These are phyloP conservation scores for Leucogyrophana mollusca DNA, from an alignment of 768 basidiomycete genomes.

Conservation along the genomic window DNA sequence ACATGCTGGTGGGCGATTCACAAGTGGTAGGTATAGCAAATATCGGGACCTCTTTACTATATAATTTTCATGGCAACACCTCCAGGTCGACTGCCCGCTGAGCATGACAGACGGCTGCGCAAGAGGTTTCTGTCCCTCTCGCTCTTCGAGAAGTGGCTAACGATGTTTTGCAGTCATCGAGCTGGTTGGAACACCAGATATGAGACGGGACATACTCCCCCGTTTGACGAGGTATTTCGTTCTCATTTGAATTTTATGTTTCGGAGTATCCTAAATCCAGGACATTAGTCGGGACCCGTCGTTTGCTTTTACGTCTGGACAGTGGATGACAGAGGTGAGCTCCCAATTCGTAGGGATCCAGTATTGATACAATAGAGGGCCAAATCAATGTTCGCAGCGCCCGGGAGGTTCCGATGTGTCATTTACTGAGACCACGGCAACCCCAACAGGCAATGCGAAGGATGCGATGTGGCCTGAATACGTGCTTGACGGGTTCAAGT, in stretches of 20 bases:
- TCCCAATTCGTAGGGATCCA: not conserved
- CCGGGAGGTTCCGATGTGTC: conserved; percentile 78
- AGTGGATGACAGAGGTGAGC: conserved; percentile 81
- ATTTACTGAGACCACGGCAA: conserved; percentile 65
- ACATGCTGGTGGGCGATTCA: conserved; percentile 61
- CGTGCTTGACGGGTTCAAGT: conserved; percentile 69
- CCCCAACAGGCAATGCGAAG: conserved; percentile 28
- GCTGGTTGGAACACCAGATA: conserved; percentile 54
- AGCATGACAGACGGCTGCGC: conserved; percentile 82
- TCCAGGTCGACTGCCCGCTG: conserved; percentile 71
- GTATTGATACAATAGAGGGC: too few relatives aligned
- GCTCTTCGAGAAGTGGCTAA: too few relatives aligned
- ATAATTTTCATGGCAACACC: not conserved
- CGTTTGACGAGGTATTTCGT: conserved; percentile 55
- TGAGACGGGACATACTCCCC: conserved; percentile 58
- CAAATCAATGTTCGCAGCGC: conserved; percentile 36
- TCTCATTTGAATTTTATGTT: not conserved
- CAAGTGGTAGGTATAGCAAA: conserved; percentile 46
- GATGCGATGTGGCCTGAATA: conserved; percentile 50
- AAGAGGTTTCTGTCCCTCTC: too few relatives aligned
- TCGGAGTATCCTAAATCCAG: not conserved
- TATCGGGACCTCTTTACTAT: not conserved
- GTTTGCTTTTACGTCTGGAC: conserved; percentile 67
- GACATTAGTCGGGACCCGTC: conserved; percentile 55
- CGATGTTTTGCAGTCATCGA: conserved; percentile 50